Percentiles rank a stretch among this genome's conserved stretches.
Evolutionary conservation across 495 filamentous ascomycete genomes (phyloP).

Genomic region (Jackrogersella multiformis): DNA sequence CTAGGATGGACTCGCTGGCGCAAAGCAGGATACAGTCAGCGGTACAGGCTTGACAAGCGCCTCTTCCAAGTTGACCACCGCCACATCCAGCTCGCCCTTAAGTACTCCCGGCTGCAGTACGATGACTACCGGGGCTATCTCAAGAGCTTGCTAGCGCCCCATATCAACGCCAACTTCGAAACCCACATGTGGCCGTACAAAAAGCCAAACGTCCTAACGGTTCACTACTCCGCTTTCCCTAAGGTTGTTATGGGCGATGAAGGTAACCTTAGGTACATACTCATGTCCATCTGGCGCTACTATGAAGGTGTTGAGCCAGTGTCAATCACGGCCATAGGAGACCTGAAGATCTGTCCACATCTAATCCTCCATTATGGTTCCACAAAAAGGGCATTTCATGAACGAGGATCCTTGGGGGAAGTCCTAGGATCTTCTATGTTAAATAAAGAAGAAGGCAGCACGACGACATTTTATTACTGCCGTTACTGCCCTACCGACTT

Average conservation of each 20-base stretch:
- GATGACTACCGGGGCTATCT: neutral
- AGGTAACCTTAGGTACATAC: slow-evolving; percentile 13
- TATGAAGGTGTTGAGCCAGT: neutral
- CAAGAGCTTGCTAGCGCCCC: neutral
- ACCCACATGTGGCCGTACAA: neutral
- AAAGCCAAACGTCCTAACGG: neutral
- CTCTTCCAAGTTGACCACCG: neutral
- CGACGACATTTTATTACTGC: neutral
- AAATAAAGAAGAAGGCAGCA: neutral
- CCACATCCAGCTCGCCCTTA: slow-evolving; percentile 30
- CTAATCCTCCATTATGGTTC: neutral
- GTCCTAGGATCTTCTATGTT: neutral
- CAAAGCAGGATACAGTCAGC: neutral
- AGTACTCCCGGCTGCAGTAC: slow-evolving; percentile 9
- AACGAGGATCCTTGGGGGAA: neutral
- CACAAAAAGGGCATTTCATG: neutral
- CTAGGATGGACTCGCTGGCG: neutral
- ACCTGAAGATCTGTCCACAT: slow-evolving; percentile 22
- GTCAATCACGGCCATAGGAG: slow-evolving; percentile 8
- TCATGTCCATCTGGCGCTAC: neutral
- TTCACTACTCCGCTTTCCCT: slow-evolving; percentile 10
- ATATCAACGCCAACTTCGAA: neutral
- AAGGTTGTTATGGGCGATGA: neutral
- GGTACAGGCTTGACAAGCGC: neutral
- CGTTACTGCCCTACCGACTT: slow-evolving; percentile 20